Percentiles rank a stretch among this genome's conserved stretches.
Evolutionary conservation across 108 stramenopile genomes (phyloP).

Genomic region (Craspedostauros australis): DNA sequence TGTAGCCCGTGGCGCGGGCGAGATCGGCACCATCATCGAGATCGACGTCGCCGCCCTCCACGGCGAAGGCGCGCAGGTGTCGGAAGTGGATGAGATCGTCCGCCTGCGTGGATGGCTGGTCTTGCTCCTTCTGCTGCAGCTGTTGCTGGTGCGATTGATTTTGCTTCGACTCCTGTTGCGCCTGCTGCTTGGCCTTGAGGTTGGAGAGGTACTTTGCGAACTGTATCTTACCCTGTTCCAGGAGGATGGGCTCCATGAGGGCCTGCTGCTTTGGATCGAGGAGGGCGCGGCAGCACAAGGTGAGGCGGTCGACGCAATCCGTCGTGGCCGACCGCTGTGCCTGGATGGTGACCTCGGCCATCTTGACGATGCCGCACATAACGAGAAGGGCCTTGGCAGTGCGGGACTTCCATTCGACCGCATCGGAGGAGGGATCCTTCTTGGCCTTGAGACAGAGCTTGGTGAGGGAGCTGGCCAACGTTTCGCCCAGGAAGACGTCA

Average conservation of each 20-base stretch:
- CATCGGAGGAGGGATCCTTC: constrained; percentile 42
- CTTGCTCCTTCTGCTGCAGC: constrained; percentile 36
- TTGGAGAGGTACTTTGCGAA: constrained; percentile 70
- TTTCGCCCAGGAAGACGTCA: constrained; percentile 92
- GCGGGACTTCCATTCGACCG: constrained; percentile 55
- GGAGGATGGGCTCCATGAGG: constrained; percentile 59
- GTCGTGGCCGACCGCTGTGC: constrained; percentile 70
- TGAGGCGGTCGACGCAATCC: constrained; percentile 92
- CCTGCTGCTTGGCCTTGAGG: constrained; percentile 46
- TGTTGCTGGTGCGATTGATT: too few species aligned
- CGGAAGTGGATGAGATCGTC: constrained; percentile 99
- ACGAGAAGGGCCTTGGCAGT: constrained; percentile 65
- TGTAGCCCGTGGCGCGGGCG: constrained; percentile 88
- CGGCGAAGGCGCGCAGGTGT: constrained; percentile 87
- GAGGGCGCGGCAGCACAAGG: constrained; percentile 80
- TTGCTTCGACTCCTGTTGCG: too few species aligned
- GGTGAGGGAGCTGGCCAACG: constrained; percentile 80
- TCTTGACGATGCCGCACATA: constrained; percentile 85
- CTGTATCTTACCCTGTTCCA: constrained; percentile 71
- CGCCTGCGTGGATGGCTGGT: constrained; percentile 63
- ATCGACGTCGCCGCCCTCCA: constrained; percentile 88
- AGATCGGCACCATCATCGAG: constrained; percentile 98
- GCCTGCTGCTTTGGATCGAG: constrained; percentile 80
- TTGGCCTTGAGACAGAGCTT: constrained; percentile 85
- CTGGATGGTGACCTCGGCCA: constrained; percentile 69